These are phyloP conservation scores for Geotrichum citri-aurantii DNA, from an alignment of 1,139 yeast species.

Conservation along the genomic window DNA sequence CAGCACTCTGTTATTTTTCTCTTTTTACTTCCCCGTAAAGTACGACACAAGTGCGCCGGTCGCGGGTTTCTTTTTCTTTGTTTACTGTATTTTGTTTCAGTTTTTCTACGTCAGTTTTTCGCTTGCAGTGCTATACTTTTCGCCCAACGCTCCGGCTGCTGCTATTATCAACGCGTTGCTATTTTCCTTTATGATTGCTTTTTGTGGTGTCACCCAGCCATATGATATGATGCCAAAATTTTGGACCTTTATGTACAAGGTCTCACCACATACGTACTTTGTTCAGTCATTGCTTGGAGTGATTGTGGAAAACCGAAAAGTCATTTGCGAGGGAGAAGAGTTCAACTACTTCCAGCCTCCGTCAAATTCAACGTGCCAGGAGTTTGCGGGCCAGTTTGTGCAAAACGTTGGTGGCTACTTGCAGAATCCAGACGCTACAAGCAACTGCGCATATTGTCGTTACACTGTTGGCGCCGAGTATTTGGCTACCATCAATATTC, in stretches of 20 bases:
- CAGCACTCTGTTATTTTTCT: slow-evolving; percentile 31
- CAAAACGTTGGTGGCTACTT: slow-evolving; percentile 42
- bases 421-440: slow-evolving; percentile 39
- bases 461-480: slow-evolving; percentile 42
- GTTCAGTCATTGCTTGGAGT: slow-evolving; percentile 44
- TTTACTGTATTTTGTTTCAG: slow-evolving; percentile 43
- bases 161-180: slow-evolving; percentile 44
- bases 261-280: slow-evolving; percentile 53
- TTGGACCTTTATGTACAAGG: slow-evolving; percentile 54
- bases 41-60: slow-evolving; percentile 38
- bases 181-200: slow-evolving; percentile 45
- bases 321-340: slow-evolving; percentile 45
- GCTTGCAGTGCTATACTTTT: slow-evolving; percentile 42
- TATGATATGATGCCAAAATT: slow-evolving; percentile 47
- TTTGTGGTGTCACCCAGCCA: slow-evolving; percentile 57
- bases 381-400: slow-evolving; percentile 40
- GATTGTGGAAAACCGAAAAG: slow-evolving; percentile 41
- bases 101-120: slow-evolving; percentile 44
- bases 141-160: slow-evolving; percentile 45
- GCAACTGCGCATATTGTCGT: slow-evolving; percentile 45
- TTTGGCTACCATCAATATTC: slow-evolving; percentile 39
- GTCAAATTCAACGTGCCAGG: slow-evolving; percentile 43
- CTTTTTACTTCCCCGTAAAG: slow-evolving; percentile 42
- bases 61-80: slow-evolving; percentile 44
- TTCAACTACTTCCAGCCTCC: slow-evolving; percentile 47